Percentiles rank a stretch among this genome's conserved stretches.
These are phyloP conservation scores for Cinnamomum micranthum DNA, from an alignment of 164 flowering plant genomes.

Conservation along the genomic window DNA sequence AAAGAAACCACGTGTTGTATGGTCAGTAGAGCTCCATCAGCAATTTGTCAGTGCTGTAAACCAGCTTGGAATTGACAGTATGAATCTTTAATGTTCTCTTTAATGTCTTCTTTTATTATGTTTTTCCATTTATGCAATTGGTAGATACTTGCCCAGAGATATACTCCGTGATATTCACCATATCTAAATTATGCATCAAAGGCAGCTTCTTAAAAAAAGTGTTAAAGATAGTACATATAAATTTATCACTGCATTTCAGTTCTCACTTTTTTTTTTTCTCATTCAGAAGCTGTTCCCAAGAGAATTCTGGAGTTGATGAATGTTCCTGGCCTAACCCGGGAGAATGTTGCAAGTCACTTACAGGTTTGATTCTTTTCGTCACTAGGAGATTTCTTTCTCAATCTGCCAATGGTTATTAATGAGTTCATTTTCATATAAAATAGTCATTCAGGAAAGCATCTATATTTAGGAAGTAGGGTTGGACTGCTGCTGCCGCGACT, in stretches of 20 bases:
- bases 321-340: slow-evolving; percentile 83
- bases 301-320: slow-evolving; percentile 91
- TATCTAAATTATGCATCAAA: too few relatives aligned
- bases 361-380: slow-evolving; percentile 48
- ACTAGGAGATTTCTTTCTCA: not conserved
- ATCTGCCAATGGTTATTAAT: not conserved
- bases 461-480: not conserved
- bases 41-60: slow-evolving; percentile 87
- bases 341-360: slow-evolving; percentile 92
- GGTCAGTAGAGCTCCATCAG: slow-evolving; percentile 91
- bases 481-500: too few relatives aligned
- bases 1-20: slow-evolving; percentile 89
- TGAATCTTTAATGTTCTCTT: slow-evolving; percentile 20
- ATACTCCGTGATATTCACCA: not conserved
- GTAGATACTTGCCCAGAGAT: not conserved
- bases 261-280: slow-evolving; percentile 1
- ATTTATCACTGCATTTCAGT: not conserved
- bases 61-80: slow-evolving; percentile 93
- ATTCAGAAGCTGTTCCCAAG: slow-evolving; percentile 94
- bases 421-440: not conserved
- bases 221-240: not conserved
- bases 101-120: slow-evolving; percentile 2
- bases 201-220: not conserved
- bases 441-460: not conserved
- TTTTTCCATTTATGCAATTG: not conserved